Conservation (phyloP, 1,284 basidiomycete species). For the Trichosporon coremiiforme region DNA sequence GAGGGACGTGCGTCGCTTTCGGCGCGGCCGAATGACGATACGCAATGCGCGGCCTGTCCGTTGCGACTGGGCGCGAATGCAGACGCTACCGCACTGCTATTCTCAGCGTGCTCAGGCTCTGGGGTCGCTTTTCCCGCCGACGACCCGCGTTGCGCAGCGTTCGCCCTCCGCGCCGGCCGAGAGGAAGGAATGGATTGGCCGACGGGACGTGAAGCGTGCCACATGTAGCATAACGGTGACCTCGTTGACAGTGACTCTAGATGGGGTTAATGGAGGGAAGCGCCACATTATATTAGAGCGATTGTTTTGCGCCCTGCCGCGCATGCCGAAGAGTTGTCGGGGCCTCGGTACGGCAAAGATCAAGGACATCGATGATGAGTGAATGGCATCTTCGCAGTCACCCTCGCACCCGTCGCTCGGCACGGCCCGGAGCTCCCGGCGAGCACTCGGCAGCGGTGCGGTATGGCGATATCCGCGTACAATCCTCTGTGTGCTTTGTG, state of each 20-base stretch:
- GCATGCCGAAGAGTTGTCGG: not conserved
- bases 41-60: not conserved
- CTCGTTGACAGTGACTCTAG: not conserved
- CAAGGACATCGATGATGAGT: not conserved
- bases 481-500: not conserved
- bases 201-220: not conserved
- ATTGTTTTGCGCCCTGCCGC: not conserved
- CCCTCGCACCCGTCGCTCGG: not conserved
- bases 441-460: too few relatives aligned
- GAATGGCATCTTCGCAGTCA: not conserved
- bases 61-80: not conserved
- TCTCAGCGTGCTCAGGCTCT: not conserved
- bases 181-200: not conserved
- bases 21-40: not conserved
- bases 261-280: not conserved
- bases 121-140: not conserved
- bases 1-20: not conserved
- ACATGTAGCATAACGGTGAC: not conserved
- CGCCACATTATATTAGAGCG: not conserved
- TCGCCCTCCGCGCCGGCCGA: constrained; percentile 7
- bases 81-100: not conserved
- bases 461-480: not conserved
- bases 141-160: not conserved
- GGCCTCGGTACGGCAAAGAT: not conserved
- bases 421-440: not conserved